These are phyloP conservation scores for Tricholomella constricta DNA, from an alignment of 768 basidiomycete genomes.

Conservation along the genomic window DNA sequence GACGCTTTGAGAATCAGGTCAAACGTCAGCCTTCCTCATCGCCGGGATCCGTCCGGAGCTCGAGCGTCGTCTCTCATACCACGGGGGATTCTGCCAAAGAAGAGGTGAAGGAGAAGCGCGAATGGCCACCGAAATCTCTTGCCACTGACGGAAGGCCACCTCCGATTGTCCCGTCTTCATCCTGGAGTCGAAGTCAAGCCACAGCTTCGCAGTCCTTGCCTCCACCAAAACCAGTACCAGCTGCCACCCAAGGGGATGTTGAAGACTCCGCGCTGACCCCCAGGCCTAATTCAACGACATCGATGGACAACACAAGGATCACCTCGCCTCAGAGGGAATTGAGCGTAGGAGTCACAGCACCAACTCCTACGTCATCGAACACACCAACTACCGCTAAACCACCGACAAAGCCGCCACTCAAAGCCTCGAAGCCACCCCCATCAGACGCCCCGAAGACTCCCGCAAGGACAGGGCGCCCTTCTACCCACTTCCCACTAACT, in stretches of 20 bases:
- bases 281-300: constrained; percentile 24
- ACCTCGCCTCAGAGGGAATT: constrained; percentile 6
- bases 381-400: constrained; percentile 28
- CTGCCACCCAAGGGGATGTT: constrained; percentile 21
- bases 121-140: constrained; percentile 69
- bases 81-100: constrained; percentile 67
- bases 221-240: constrained; percentile 18
- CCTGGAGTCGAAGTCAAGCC: constrained; percentile 34
- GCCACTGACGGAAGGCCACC: constrained; percentile 36
- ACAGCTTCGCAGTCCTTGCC: constrained; percentile 24
- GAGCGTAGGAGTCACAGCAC: constrained; percentile 6
- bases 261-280: constrained; percentile 20
- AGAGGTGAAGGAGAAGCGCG: constrained; percentile 69
- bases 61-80: constrained; percentile 66
- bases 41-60: constrained; percentile 53
- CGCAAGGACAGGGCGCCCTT: constrained; percentile 22
- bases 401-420: constrained; percentile 23
- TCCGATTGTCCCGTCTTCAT: constrained; percentile 37
- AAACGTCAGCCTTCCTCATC: constrained; percentile 57
- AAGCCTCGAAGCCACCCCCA: constrained; percentile 12
- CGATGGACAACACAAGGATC: constrained; percentile 11
- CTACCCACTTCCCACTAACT: constrained; percentile 18
- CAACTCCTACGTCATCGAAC: constrained; percentile 11
- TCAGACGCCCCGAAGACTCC: constrained; percentile 24
- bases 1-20: constrained; percentile 81